phyloP scores from a whole-genome alignment of 1,284 basidiomycete species.

The Ceraceosorus guamensis region DNA sequence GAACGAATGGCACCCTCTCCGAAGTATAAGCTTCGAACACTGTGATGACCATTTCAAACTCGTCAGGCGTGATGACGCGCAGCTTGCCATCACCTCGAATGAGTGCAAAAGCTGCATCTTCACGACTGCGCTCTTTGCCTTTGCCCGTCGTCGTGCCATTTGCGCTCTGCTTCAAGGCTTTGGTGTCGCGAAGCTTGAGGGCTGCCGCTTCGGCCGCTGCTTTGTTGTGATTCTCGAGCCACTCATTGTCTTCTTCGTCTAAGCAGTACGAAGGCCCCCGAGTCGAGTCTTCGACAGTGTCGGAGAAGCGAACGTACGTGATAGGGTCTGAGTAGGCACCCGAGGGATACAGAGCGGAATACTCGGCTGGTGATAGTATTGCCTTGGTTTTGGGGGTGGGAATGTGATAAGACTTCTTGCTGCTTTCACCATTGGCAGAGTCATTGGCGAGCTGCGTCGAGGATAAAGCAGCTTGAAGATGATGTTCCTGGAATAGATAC shows the following conservation, averaged over 20 bases:
- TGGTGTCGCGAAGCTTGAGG: constrained; percentile 61
- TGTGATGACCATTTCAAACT: constrained; percentile 92
- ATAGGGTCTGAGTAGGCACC: constrained; percentile 47
- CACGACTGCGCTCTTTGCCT: constrained; percentile 51
- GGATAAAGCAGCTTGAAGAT: constrained; percentile 46
- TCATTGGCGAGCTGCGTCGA: constrained; percentile 40
- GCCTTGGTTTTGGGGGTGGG: constrained; percentile 43
- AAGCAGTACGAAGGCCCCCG: constrained; percentile 72
- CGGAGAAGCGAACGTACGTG: constrained; percentile 75
- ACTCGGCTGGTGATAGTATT: constrained; percentile 29
- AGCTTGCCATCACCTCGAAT: constrained; percentile 55
- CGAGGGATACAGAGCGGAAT: constrained; percentile 34
- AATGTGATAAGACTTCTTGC: constrained; percentile 41
- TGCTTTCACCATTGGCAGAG: constrained; percentile 18
- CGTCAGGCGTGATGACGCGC: constrained; percentile 61
- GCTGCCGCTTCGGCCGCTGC: constrained; percentile 77
- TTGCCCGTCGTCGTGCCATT: constrained; percentile 25
- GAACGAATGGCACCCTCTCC: constrained; percentile 79
- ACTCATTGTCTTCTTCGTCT: constrained; percentile 92
- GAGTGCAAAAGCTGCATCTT: constrained; percentile 53
- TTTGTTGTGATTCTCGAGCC: constrained; percentile 86
- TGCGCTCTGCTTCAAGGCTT: constrained; percentile 6
- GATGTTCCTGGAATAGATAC: constrained; percentile 31
- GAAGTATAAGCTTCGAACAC: constrained; percentile 85
- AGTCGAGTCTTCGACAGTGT: constrained; percentile 76